These are phyloP conservation scores for Pittosporum tobira DNA, from an alignment of 129 eudicot species.

Conservation along the genomic window DNA sequence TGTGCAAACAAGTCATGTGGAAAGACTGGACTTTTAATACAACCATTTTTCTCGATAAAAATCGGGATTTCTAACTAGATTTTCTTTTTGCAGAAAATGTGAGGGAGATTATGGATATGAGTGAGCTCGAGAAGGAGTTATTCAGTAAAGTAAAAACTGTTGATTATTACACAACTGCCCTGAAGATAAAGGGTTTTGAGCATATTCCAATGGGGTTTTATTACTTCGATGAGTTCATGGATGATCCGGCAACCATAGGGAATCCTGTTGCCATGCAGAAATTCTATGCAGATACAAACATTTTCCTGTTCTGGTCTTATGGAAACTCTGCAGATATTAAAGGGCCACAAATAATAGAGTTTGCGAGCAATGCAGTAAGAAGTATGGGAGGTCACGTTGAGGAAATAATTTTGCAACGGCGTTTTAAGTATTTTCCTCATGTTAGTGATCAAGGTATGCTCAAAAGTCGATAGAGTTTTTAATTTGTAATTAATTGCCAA, in stretches of 20 bases:
- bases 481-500: too few relatives aligned
- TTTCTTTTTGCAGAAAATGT: slow-evolving; percentile 31
- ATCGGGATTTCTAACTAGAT: too few relatives aligned
- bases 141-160: slow-evolving; percentile 62
- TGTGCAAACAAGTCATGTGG: too few relatives aligned
- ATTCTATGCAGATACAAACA: slow-evolving; percentile 59
- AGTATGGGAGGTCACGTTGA: slow-evolving; percentile 72
- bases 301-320: slow-evolving; percentile 78
- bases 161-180: slow-evolving; percentile 79
- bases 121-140: slow-evolving; percentile 57
- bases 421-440: slow-evolving; percentile 80
- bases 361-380: slow-evolving; percentile 55
- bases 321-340: slow-evolving; percentile 56
- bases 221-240: slow-evolving; percentile 75
- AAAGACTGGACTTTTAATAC: too few relatives aligned
- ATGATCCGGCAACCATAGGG: slow-evolving; percentile 74
- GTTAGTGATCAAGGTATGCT: slow-evolving; percentile 57
- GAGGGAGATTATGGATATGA: slow-evolving; percentile 41
- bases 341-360: slow-evolving; percentile 50
- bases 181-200: slow-evolving; percentile 72
- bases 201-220: slow-evolving; percentile 74
- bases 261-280: slow-evolving; percentile 85
- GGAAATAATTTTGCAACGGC: slow-evolving; percentile 49
- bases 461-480: too few relatives aligned
- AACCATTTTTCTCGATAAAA: too few relatives aligned